A percentile compares a stretch with the other conserved stretches of the same genome.
Conservation (phyloP, 768 basidiomycete genomes). For the Pleurotus cornucopiae region DNA sequence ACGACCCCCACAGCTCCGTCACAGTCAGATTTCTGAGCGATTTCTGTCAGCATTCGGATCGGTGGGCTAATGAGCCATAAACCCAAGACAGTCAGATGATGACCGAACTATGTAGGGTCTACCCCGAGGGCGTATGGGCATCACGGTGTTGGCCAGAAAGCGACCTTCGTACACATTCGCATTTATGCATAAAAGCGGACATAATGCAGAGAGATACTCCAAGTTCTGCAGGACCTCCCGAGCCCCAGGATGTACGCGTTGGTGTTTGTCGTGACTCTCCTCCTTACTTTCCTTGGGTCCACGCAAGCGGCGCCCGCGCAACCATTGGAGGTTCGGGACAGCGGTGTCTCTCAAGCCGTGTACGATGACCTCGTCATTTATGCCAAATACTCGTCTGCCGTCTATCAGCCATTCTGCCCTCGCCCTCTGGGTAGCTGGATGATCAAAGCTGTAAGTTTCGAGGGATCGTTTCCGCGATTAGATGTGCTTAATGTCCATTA, state of each 20-base stretch:
- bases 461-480: neutral
- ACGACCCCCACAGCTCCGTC: too few species aligned
- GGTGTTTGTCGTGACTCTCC: neutral
- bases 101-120: too few species aligned
- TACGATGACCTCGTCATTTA: conserved; percentile 41
- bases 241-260: neutral
- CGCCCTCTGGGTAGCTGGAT: conserved; percentile 44
- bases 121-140: too few species aligned
- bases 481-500: conserved; percentile 5
- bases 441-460: conserved; percentile 31
- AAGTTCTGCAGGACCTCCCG: too few species aligned
- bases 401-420: conserved; percentile 42
- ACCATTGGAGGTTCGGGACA: conserved; percentile 16
- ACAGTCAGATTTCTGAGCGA: too few species aligned
- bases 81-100: too few species aligned
- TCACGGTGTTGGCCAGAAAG: too few species aligned
- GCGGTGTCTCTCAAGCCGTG: conserved; percentile 28
- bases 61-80: too few species aligned
- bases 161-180: too few species aligned
- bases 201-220: too few species aligned
- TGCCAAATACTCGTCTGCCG: conserved; percentile 47
- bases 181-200: too few species aligned
- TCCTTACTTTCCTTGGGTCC: neutral
- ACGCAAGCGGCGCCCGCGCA: conserved; percentile 5
- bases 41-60: too few species aligned